Evolutionary conservation across 768 basidiomycete species (phyloP).

Genomic region (Naganishia randhawae): DNA sequence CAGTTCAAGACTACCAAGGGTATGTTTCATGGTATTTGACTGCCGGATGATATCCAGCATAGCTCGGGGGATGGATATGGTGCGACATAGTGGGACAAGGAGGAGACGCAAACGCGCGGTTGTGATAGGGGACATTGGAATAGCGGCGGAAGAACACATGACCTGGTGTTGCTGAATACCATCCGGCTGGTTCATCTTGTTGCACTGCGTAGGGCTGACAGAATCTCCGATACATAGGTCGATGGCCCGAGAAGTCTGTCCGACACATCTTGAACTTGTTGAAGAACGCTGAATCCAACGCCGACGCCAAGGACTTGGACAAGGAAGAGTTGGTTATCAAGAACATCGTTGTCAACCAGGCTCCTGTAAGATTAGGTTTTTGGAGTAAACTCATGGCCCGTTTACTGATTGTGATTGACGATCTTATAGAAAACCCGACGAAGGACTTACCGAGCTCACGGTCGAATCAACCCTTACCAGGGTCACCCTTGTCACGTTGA

Average conservation of each 20-base stretch:
- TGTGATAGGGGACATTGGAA: neutral
- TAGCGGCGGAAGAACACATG: neutral
- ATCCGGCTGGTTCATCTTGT: neutral
- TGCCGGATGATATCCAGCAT: constrained; percentile 1
- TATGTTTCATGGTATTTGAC: constrained; percentile 52
- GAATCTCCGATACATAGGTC: constrained; percentile 60
- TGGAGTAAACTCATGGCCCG: neutral
- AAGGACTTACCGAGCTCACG: constrained; percentile 81
- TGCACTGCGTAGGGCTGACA: neutral
- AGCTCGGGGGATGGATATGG: neutral
- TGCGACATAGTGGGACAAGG: neutral
- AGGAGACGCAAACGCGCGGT: neutral
- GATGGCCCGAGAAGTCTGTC: constrained; percentile 99
- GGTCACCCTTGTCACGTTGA: constrained; percentile 97
- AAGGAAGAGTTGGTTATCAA: constrained; percentile 89
- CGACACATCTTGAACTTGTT: constrained; percentile 88
- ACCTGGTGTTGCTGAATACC: neutral
- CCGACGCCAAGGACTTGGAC: constrained; percentile 87
- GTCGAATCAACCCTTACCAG: constrained; percentile 83
- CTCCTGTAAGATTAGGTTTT: constrained; percentile 65
- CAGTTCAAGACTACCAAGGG: constrained; percentile 96
- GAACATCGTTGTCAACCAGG: constrained; percentile 97
- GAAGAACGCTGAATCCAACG: constrained; percentile 99
- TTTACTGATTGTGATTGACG: neutral
- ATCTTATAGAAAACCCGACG: constrained; percentile 82